A percentile compares a stretch with the other conserved stretches of the same genome.
Conservation (phyloP, 2,329 filamentous ascomycete species). For the Purpureocillium takamizusanense region DNA sequence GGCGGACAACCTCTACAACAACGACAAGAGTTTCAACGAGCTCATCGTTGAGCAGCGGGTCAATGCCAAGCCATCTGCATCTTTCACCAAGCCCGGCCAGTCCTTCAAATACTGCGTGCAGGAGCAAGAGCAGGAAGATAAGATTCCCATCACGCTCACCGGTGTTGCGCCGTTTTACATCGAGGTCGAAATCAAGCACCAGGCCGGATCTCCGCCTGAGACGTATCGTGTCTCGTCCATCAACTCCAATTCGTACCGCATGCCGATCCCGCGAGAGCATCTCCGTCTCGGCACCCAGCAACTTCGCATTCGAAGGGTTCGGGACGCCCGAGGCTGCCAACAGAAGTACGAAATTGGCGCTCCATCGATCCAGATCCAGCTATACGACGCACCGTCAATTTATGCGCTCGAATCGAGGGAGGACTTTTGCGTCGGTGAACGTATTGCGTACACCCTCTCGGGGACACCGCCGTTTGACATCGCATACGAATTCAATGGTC, state of each 20-base stretch:
- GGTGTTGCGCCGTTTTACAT: slow-evolving; percentile 82
- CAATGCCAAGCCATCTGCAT: slow-evolving; percentile 71
- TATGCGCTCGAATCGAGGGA: slow-evolving; percentile 74
- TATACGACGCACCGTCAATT: slow-evolving; percentile 88
- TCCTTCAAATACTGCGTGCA: slow-evolving; percentile 93
- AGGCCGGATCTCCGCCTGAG: slow-evolving; percentile 70
- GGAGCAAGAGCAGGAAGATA: slow-evolving; percentile 72
- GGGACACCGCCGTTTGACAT: slow-evolving; percentile 90
- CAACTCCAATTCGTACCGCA: slow-evolving; percentile 60
- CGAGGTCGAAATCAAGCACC: slow-evolving; percentile 89
- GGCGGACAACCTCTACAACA: slow-evolving; percentile 77
- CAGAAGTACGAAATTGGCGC: slow-evolving; percentile 62
- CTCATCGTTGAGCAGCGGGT: slow-evolving; percentile 74
- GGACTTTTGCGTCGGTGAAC: slow-evolving; percentile 94
- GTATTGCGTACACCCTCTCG: slow-evolving; percentile 83
- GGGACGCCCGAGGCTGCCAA: slow-evolving; percentile 80
- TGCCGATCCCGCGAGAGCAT: slow-evolving; percentile 76
- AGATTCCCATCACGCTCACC: slow-evolving; percentile 76
- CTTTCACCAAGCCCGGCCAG: slow-evolving; percentile 78
- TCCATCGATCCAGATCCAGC: slow-evolving; percentile 78
- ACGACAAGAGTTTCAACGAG: slow-evolving; percentile 56
- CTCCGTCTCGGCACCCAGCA: slow-evolving; percentile 85
- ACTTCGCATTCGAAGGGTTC: slow-evolving; percentile 80
- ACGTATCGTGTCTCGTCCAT: slow-evolving; percentile 76
- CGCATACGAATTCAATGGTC: slow-evolving; percentile 79